phyloP scores from a whole-genome alignment of 306 rosid species.

The Pyrus pyrifolia region DNA sequence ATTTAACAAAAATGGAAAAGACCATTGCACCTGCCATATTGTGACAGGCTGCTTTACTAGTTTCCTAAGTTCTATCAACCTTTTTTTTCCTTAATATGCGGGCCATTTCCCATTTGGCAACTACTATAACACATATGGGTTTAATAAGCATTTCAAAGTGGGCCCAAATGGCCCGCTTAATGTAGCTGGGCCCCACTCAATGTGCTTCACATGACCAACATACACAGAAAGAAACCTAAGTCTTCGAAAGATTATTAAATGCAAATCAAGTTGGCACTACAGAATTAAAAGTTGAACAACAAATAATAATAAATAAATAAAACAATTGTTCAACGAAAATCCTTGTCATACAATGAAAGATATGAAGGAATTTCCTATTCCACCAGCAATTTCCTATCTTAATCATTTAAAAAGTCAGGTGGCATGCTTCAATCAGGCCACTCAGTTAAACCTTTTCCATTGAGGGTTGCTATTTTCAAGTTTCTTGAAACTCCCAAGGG shows the following conservation, averaged over 20 bases:
- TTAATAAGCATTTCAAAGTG: not conserved
- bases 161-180: not conserved
- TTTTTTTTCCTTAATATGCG: not conserved
- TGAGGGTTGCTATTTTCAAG: not conserved
- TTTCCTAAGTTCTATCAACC: constrained; percentile 1
- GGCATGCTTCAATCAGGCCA: constrained; percentile 4
- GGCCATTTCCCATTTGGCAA: constrained; percentile 3
- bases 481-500: not conserved
- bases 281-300: not conserved
- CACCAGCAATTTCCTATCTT: not conserved
- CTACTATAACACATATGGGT: not conserved
- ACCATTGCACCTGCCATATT: constrained; percentile 18
- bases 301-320: not conserved
- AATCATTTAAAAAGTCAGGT: not conserved
- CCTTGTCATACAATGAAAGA: not conserved
- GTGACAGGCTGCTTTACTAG: constrained; percentile 9
- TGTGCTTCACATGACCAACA: not conserved
- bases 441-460: not conserved
- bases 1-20: constrained; percentile 11
- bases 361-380: not conserved
- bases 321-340: not conserved
- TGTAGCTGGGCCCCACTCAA: not conserved
- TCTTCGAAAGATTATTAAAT: not conserved
- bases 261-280: not conserved
- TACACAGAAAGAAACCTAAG: not conserved